phyloP scores from a whole-genome alignment of 257 asterid genomes.

The Forsythia suspensa region DNA sequence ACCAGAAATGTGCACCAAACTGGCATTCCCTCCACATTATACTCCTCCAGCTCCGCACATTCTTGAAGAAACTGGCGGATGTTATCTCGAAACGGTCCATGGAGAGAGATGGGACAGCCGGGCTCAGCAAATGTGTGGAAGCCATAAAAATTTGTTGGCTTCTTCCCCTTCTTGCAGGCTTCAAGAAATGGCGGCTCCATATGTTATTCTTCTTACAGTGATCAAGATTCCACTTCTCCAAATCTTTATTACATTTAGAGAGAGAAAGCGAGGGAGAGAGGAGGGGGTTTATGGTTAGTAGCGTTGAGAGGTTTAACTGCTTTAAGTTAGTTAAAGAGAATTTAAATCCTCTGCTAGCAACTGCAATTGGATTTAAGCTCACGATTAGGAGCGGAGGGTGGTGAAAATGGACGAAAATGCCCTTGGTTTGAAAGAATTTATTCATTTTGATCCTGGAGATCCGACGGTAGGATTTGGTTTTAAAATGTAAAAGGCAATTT shows the following conservation, averaged over 20 bases:
- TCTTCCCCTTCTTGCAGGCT: constrained; percentile 27
- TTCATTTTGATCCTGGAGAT: not conserved
- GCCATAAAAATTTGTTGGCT: constrained; percentile 48
- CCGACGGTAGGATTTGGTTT: not conserved
- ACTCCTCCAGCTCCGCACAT: constrained; percentile 59
- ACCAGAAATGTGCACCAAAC: constrained; percentile 74
- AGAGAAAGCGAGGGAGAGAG: not conserved
- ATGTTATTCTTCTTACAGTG: not conserved
- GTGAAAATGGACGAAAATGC: constrained; percentile 1
- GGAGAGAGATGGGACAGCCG: constrained; percentile 43
- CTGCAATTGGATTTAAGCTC: not conserved
- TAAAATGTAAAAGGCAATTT: not conserved
- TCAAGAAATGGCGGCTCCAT: constrained; percentile 32
- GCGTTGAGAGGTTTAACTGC: constrained; percentile 32
- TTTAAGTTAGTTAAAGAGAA: constrained; percentile 16
- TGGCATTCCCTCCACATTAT: constrained; percentile 55
- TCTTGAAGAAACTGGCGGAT: constrained; percentile 58
- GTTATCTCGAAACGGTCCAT: constrained; percentile 72
- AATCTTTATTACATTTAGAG: constrained; percentile 15
- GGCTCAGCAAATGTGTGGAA: constrained; percentile 66
- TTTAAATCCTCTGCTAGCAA: not conserved
- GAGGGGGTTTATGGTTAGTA: constrained; percentile 25
- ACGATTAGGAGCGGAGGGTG: constrained; percentile 5
- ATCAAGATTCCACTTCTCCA: constrained; percentile 22
- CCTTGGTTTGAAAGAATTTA: not conserved